Percentiles rank a stretch among this genome's conserved stretches.
Conservation (phyloP, 2,329 filamentous ascomycete genomes). For the Penicillium hesseltinei region DNA sequence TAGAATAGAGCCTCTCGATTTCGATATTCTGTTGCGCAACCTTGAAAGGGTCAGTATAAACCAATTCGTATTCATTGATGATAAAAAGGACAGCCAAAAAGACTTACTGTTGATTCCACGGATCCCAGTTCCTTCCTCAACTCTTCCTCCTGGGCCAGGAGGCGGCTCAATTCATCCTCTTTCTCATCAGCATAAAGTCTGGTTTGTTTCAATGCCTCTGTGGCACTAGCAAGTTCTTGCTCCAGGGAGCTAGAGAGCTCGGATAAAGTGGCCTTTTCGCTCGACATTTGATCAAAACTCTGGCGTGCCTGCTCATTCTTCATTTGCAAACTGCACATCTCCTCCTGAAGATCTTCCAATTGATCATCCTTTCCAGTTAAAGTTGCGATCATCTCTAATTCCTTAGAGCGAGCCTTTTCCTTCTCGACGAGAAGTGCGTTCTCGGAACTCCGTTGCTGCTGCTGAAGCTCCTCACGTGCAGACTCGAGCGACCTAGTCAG, state of each 20-base stretch:
- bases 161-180: conserved; percentile 24
- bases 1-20: conserved; percentile 19
- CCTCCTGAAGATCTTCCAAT: conserved; percentile 43
- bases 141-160: conserved; percentile 23
- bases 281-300: conserved; percentile 22
- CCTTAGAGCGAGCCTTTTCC: conserved; percentile 35
- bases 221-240: conserved; percentile 25
- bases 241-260: conserved; percentile 24
- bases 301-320: conserved; percentile 24
- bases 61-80: not conserved
- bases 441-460: conserved; percentile 35
- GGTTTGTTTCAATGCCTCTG: conserved; percentile 22
- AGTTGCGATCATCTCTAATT: conserved; percentile 45
- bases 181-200: conserved; percentile 23
- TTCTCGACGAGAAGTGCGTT: conserved; percentile 26
- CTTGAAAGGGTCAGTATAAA: conserved; percentile 20
- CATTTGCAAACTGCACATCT: conserved; percentile 26
- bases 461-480: conserved; percentile 38
- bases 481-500: conserved; percentile 34
- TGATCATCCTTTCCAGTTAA: conserved; percentile 47
- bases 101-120: conserved; percentile 25
- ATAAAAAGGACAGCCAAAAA: not conserved
- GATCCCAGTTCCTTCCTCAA: conserved; percentile 16
- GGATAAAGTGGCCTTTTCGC: conserved; percentile 24
- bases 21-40: conserved; percentile 24